Percentiles rank a stretch among this genome's conserved stretches.
phyloP scores from a whole-genome alignment of 225 moss, liverwort and hornwort genomes.

The Marchantia polymorpha region DNA sequence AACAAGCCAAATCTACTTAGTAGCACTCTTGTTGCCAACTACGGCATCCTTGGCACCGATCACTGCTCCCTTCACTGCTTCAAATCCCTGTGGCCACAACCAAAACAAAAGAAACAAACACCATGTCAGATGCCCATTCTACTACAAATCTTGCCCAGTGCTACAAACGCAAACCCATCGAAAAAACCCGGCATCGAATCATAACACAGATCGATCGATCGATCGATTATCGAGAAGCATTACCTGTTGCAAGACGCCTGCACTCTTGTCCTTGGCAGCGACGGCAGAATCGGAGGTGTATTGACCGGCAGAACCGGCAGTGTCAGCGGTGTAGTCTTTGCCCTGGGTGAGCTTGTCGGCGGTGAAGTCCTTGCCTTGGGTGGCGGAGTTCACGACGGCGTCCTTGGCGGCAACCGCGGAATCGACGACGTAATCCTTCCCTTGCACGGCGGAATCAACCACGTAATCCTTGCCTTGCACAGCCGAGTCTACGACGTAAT shows the following conservation, averaged over 20 bases:
- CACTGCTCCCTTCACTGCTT: conserved; percentile 17
- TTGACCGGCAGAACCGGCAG: neutral
- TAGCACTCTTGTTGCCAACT: neutral
- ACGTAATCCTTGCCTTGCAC: conserved; percentile 2
- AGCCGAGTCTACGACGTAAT: neutral
- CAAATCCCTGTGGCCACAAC: neutral
- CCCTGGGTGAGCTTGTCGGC: neutral
- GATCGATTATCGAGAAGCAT: neutral
- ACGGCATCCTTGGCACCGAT: neutral
- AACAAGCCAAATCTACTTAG: neutral
- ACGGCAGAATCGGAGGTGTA: conserved; percentile 7
- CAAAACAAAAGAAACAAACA: neutral
- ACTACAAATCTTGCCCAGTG: neutral
- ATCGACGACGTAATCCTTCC: conserved; percentile 2
- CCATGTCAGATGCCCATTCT: neutral
- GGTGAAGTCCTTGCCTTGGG: neutral
- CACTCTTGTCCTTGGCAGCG: conserved; percentile 6
- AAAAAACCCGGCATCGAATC: neutral
- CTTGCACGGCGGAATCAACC: neutral
- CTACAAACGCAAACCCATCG: neutral
- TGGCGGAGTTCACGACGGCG: neutral
- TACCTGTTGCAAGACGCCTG: conserved; percentile 27
- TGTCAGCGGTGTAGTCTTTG: neutral
- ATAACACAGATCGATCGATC: neutral
- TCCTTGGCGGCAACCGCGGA: conserved; percentile 8